These are phyloP conservation scores for Mrakia blollopis DNA, from an alignment of 768 basidiomycete genomes.

Conservation along the genomic window DNA sequence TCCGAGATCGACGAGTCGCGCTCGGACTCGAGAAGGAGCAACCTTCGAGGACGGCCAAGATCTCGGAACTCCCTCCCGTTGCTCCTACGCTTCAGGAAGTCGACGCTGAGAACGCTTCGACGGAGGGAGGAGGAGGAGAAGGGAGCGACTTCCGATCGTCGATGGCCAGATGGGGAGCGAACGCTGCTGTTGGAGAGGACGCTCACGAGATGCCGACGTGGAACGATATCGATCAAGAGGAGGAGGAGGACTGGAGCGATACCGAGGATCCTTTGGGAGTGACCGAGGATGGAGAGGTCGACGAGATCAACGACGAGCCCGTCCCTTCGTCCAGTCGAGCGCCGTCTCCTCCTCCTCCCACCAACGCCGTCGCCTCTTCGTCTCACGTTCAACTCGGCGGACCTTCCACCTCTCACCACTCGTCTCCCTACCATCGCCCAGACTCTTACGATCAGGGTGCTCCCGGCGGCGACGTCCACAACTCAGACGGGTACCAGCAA, in stretches of 20 bases:
- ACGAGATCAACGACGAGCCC: constrained; percentile 1
- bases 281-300: not conserved
- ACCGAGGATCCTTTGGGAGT: not conserved
- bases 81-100: not conserved
- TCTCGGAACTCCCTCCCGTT: constrained; percentile 4
- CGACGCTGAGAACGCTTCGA: not conserved
- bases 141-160: not conserved
- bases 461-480: not conserved
- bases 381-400: not conserved
- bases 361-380: constrained; percentile 6
- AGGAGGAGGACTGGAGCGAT: constrained; percentile 5
- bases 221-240: constrained; percentile 17
- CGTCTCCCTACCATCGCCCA: not conserved
- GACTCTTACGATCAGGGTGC: not conserved
- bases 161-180: constrained; percentile 6
- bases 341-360: not conserved
- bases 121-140: not conserved
- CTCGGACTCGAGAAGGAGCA: constrained; percentile 20
- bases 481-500: not conserved
- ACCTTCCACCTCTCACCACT: not conserved
- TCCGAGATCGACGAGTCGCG: constrained; percentile 12
- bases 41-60: not conserved
- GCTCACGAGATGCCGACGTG: constrained; percentile 12
- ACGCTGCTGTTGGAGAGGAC: constrained; percentile 3
- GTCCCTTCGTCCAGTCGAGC: not conserved